phyloP scores from a whole-genome alignment of 352 stramenopile genomes.

The Phytophthora pluvialis region DNA sequence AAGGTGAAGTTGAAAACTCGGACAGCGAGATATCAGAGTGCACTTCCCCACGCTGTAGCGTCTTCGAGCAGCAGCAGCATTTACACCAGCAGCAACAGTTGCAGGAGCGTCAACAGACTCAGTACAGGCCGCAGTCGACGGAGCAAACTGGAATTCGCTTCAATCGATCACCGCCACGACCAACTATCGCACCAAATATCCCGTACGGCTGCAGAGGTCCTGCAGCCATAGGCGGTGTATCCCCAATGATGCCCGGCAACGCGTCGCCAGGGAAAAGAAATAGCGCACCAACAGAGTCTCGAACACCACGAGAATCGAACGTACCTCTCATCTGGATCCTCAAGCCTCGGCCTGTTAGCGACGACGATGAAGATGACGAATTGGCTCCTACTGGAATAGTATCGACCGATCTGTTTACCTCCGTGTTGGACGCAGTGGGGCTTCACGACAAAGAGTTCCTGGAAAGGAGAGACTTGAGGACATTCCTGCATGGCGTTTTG shows the following conservation, averaged over 20 bases:
- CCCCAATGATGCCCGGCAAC: slow-evolving; percentile 12
- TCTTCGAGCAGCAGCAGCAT: slow-evolving; percentile 29
- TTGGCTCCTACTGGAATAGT: slow-evolving; percentile 14
- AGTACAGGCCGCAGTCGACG: slow-evolving; percentile 16
- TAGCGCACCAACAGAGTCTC: slow-evolving; percentile 1
- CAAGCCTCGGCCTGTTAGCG: slow-evolving; percentile 13
- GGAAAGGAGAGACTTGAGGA: slow-evolving; percentile 48
- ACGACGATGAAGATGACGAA: slow-evolving; percentile 16
- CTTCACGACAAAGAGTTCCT: slow-evolving; percentile 53
- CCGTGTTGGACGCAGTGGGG: slow-evolving; percentile 43
- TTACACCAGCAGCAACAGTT: slow-evolving; percentile 20
- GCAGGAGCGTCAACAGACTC: slow-evolving; percentile 16
- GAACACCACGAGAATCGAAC: slow-evolving; percentile 28
- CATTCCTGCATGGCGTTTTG: slow-evolving; percentile 59
- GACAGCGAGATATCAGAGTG: slow-evolving; percentile 29
- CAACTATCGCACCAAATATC: slow-evolving; percentile 15
- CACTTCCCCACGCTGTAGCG: slow-evolving; percentile 27
- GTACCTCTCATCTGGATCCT: slow-evolving; percentile 35
- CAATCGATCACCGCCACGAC: slow-evolving; percentile 30
- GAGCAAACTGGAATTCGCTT: slow-evolving; percentile 27
- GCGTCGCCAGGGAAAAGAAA: slow-evolving; percentile 16
- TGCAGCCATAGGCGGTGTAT: slow-evolving; percentile 13
- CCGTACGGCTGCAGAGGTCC: slow-evolving; percentile 33
- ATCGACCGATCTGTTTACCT: slow-evolving; percentile 53
- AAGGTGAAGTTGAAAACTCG: slow-evolving; percentile 28